A percentile compares a stretch with the other conserved stretches of the same genome.
These are phyloP conservation scores for Podaxis sp. DNA, from an alignment of 768 basidiomycete genomes.

Conservation along the genomic window DNA sequence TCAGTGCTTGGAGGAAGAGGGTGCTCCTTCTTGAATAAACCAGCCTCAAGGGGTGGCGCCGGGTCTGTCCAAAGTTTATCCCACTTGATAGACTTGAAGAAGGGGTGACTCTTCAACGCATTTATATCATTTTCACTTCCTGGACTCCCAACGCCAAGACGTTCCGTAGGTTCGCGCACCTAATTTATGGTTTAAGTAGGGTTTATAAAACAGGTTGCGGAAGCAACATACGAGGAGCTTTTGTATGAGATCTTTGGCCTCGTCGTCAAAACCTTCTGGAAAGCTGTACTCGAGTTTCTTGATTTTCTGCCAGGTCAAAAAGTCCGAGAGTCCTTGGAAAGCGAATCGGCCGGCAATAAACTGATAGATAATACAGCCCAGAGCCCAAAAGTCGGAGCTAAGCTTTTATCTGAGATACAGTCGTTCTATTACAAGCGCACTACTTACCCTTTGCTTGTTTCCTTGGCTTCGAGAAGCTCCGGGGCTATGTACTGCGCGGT, in stretches of 20 bases:
- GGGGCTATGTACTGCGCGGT: constrained; percentile 24
- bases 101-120: constrained; percentile 1
- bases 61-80: constrained; percentile 59
- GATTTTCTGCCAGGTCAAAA: constrained; percentile 94
- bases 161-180: constrained; percentile 54
- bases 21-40: constrained; percentile 26
- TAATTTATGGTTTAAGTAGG: constrained; percentile 16
- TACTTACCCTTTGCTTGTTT: constrained; percentile 71
- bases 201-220: not conserved
- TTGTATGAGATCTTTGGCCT: constrained; percentile 77
- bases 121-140: constrained; percentile 11
- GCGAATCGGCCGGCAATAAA: constrained; percentile 90
- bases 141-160: constrained; percentile 45
- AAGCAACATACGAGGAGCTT: constrained; percentile 60
- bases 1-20: constrained; percentile 26
- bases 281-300: constrained; percentile 83
- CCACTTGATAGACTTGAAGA: constrained; percentile 47
- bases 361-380: constrained; percentile 92
- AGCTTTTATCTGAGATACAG: constrained; percentile 12
- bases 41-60: constrained; percentile 53
- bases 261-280: constrained; percentile 79
- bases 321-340: constrained; percentile 88
- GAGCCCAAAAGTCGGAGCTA: constrained; percentile 93
- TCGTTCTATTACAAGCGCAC: not conserved
- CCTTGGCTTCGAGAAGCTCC: constrained; percentile 58